Conservation (phyloP, 371 early-diverging fungal species). For the Saksenaea vasiformis region DNA sequence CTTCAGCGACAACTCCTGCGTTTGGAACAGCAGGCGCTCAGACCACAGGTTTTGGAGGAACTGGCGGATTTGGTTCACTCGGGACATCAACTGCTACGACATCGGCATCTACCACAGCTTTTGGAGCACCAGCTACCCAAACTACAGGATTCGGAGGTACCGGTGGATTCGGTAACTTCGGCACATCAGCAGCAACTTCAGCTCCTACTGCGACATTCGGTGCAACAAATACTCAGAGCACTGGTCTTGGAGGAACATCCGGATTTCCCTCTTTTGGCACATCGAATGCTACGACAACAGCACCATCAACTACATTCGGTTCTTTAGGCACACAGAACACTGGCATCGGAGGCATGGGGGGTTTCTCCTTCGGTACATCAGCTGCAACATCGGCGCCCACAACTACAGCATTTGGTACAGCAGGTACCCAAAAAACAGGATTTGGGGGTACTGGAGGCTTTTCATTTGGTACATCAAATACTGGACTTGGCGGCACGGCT, state of each 20-base stretch:
- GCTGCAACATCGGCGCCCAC: constrained; percentile 20
- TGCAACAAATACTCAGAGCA: neutral
- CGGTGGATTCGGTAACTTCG: neutral
- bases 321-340: neutral
- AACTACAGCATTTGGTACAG: constrained; percentile 23
- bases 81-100: constrained; percentile 2
- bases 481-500: constrained; percentile 6
- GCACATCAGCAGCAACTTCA: neutral
- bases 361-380: neutral
- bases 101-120: neutral
- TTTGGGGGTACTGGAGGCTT: constrained; percentile 18
- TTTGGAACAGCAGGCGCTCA: neutral
- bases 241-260: neutral
- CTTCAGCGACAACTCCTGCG: neutral
- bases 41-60: neutral
- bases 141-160: neutral
- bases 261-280: neutral
- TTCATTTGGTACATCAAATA: constrained; percentile 12
- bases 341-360: neutral
- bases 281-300: constrained; percentile 1
- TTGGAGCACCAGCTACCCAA: constrained; percentile 5
- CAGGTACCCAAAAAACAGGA: constrained; percentile 2
- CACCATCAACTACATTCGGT: neutral
- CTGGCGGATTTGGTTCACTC: neutral
- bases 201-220: neutral